These are phyloP conservation scores for Trichoderma reesei DNA, from an alignment of 495 filamentous ascomycete genomes.

Conservation along the genomic window DNA sequence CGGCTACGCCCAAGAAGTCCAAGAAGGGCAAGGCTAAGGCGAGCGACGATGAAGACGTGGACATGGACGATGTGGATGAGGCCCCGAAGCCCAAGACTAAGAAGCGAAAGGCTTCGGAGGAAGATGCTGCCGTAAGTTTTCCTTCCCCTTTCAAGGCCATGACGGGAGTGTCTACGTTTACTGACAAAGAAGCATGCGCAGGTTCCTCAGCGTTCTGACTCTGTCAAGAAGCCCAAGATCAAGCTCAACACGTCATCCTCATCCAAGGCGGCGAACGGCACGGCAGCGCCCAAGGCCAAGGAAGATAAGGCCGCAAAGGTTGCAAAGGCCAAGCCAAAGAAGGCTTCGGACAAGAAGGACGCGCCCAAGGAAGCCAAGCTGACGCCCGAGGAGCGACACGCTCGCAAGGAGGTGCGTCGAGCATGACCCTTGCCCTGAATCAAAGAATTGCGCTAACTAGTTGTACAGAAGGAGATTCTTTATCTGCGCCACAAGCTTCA, in stretches of 20 bases:
- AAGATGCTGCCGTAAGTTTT: slow-evolving; percentile 53
- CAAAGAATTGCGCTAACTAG: slow-evolving; percentile 13
- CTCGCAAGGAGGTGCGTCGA: slow-evolving; percentile 48
- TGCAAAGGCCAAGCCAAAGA: slow-evolving; percentile 52
- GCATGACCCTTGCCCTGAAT: neutral
- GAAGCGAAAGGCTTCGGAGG: slow-evolving; percentile 59
- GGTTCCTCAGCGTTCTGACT: slow-evolving; percentile 57
- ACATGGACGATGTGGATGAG: slow-evolving; percentile 70
- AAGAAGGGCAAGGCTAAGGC: slow-evolving; percentile 43
- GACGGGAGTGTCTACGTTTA: neutral
- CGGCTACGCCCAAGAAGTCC: slow-evolving; percentile 54
- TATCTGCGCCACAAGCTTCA: slow-evolving; percentile 86
- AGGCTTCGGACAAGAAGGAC: slow-evolving; percentile 55
- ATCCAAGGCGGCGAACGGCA: slow-evolving; percentile 44
- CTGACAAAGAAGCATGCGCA: slow-evolving; percentile 14
- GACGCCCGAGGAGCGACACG: slow-evolving; percentile 35
- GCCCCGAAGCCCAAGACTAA: slow-evolving; percentile 45
- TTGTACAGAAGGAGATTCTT: slow-evolving; percentile 53
- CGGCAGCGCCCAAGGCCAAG: slow-evolving; percentile 41
- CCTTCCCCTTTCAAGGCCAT: neutral
- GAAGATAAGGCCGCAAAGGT: slow-evolving; percentile 41
- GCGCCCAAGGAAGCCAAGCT: slow-evolving; percentile 42
- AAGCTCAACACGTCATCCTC: slow-evolving; percentile 45
- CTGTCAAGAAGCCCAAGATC: slow-evolving; percentile 58
- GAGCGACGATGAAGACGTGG: slow-evolving; percentile 47